A percentile compares a stretch with the other conserved stretches of the same genome.
Conservation (phyloP, 202 grass and related monocot species). For the Musa balbisiana region DNA sequence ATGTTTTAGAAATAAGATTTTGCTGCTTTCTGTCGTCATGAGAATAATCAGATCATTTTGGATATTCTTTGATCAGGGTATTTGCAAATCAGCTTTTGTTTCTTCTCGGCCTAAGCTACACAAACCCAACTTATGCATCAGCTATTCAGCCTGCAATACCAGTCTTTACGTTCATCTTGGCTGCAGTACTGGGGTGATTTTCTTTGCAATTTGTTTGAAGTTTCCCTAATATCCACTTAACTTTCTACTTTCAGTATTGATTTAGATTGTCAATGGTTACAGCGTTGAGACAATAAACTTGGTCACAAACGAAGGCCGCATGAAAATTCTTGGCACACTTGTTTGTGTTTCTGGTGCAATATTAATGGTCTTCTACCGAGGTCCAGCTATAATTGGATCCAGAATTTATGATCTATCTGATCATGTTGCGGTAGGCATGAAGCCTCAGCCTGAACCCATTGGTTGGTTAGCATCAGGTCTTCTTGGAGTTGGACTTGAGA, state of each 20-base stretch:
- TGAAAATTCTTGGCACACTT: constrained; percentile 64
- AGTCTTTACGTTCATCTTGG: constrained; percentile 82
- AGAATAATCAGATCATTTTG: constrained; percentile 11
- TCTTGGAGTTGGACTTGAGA: constrained; percentile 47
- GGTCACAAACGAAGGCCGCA: constrained; percentile 43
- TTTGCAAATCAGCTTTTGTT: constrained; percentile 81
- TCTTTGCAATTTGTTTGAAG: background rate
- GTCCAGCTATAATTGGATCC: constrained; percentile 55
- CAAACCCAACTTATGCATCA: constrained; percentile 68
- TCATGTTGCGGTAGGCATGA: constrained; percentile 42
- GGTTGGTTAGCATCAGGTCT: constrained; percentile 27
- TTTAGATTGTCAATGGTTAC: constrained; percentile 27
- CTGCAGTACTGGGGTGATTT: constrained; percentile 54
- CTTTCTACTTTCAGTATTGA: background rate
- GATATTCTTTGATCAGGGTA: constrained; percentile 37
- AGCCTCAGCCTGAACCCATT: constrained; percentile 47
- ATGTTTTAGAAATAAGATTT: background rate
- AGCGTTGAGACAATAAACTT: constrained; percentile 68
- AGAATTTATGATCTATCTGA: constrained; percentile 32
- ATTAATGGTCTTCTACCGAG: constrained; percentile 77
- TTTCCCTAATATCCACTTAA: background rate
- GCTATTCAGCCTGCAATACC: constrained; percentile 79
- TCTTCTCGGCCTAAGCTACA: constrained; percentile 77
- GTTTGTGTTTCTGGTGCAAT: constrained; percentile 67
- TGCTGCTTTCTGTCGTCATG: background rate